A percentile compares a stretch with the other conserved stretches of the same genome.
Conservation (phyloP, 2,329 filamentous ascomycete species). For the Fusarium napiforme region DNA sequence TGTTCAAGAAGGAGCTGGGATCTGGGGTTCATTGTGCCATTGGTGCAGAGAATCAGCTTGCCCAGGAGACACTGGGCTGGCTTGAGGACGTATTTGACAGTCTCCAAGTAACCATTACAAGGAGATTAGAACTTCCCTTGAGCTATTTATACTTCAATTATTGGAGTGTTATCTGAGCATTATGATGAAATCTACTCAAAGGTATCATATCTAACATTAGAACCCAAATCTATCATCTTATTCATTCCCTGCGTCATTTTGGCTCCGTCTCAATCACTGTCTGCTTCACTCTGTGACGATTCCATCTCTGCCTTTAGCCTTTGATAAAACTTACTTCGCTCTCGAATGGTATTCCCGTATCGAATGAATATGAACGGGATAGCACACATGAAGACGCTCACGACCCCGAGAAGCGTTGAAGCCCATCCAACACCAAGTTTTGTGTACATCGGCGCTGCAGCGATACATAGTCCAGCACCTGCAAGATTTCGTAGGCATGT, state of each 20-base stretch:
- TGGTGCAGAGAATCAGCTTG: neutral
- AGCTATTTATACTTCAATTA: too few species aligned
- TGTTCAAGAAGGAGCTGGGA: neutral
- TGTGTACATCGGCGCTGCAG: constrained; percentile 17
- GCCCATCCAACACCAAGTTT: constrained; percentile 9
- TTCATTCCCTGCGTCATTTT: neutral
- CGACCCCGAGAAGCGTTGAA: neutral
- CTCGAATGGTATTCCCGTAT: constrained; percentile 1
- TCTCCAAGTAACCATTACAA: rapidly evolving
- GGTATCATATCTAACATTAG: neutral
- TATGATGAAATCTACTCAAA: rapidly evolving
- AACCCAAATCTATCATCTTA: neutral
- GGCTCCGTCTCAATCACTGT: neutral
- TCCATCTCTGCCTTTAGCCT: constrained; percentile 12
- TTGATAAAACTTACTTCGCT: constrained; percentile 14
- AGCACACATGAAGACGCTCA: constrained; percentile 9
- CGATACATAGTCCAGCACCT: constrained; percentile 4
- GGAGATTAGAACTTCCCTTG: too few species aligned
- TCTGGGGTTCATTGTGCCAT: constrained; percentile 1
- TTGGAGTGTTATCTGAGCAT: neutral
- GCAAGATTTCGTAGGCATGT: constrained; percentile 9
- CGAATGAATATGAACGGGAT: constrained; percentile 16
- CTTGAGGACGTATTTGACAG: neutral
- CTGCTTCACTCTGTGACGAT: neutral
- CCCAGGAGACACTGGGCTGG: neutral